A percentile compares a stretch with the other conserved stretches of the same genome.
phyloP scores from a whole-genome alignment of 2,329 filamentous ascomycete genomes.

The Lecanoromycetidae sp. region DNA sequence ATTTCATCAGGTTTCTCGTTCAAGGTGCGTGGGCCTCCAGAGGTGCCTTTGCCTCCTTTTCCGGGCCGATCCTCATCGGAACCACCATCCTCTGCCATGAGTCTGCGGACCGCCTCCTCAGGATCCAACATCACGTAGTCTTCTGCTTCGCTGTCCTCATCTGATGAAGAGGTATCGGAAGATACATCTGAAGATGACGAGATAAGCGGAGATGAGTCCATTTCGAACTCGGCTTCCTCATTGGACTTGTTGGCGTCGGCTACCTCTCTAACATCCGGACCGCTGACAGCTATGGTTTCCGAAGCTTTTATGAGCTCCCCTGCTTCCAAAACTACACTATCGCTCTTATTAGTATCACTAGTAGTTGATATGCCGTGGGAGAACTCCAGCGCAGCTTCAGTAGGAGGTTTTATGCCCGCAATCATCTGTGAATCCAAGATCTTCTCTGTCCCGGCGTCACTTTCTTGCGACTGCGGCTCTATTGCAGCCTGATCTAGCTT shows the following conservation, averaged over 20 bases:
- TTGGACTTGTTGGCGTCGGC: conserved; percentile 5
- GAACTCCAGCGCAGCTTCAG: background rate
- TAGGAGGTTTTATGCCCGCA: background rate
- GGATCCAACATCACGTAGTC: conserved; percentile 63
- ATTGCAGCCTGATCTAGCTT: background rate
- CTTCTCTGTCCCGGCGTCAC: background rate
- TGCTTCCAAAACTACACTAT: background rate
- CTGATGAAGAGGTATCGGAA: conserved; percentile 47
- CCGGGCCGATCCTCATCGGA: conserved; percentile 64
- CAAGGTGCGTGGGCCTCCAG: conserved; percentile 56
- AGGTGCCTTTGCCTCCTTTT: conserved; percentile 32
- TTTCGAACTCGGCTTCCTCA: conserved; percentile 68
- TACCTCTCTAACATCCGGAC: conserved; percentile 7
- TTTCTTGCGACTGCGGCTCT: background rate
- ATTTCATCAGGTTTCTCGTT: conserved; percentile 60
- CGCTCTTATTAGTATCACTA: no score
- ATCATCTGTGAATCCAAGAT: background rate
- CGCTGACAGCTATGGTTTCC: background rate
- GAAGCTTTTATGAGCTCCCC: background rate
- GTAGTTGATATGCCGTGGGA: no score
- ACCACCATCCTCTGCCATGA: conserved; percentile 72
- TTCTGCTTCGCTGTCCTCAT: conserved; percentile 30
- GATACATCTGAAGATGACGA: conserved; percentile 44
- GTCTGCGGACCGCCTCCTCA: conserved; percentile 68
- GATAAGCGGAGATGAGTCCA: conserved; percentile 63